A percentile compares a stretch with the other conserved stretches of the same genome.
phyloP scores from a whole-genome alignment of 2,329 filamentous ascomycete species.

The Aspergillus brasiliensis region DNA sequence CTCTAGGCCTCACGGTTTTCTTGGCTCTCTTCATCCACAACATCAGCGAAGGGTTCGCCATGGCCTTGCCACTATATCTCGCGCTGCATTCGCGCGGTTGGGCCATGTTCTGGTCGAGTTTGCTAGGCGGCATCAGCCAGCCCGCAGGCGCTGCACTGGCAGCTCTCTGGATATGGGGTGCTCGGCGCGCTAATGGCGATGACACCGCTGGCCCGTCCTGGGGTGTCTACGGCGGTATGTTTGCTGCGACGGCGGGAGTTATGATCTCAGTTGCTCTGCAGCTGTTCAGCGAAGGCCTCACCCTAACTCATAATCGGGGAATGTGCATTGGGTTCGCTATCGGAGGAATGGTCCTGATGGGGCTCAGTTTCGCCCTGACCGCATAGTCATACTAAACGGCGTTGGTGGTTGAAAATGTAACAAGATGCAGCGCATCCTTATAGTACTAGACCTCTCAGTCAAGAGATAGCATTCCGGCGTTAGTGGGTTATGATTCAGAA shows the following conservation, averaged over 20 bases:
- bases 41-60: conserved; percentile 93
- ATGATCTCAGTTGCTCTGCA: conserved; percentile 93
- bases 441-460: not conserved
- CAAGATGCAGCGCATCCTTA: not conserved
- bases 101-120: conserved; percentile 80
- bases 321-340: conserved; percentile 44
- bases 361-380: conserved; percentile 82
- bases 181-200: conserved; percentile 50
- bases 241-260: conserved; percentile 86
- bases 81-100: conserved; percentile 77
- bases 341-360: conserved; percentile 78
- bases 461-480: not conserved
- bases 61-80: conserved; percentile 90
- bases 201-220: conserved; percentile 49
- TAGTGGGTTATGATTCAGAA: not conserved
- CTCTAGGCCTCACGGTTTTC: conserved; percentile 87
- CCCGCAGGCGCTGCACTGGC: conserved; percentile 83
- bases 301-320: conserved; percentile 60
- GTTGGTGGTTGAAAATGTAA: not conserved
- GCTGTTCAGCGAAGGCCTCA: conserved; percentile 82
- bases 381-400: conserved; percentile 43
- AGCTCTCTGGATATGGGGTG: conserved; percentile 79
- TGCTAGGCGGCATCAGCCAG: conserved; percentile 84
- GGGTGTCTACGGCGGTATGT: conserved; percentile 64
- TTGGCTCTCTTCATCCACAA: conserved; percentile 97